Evolutionary conservation across 1,284 basidiomycete genomes (phyloP), one percentile per base, ranked within the genome.

Genomic region (Gomphus bonarii): DNA sequence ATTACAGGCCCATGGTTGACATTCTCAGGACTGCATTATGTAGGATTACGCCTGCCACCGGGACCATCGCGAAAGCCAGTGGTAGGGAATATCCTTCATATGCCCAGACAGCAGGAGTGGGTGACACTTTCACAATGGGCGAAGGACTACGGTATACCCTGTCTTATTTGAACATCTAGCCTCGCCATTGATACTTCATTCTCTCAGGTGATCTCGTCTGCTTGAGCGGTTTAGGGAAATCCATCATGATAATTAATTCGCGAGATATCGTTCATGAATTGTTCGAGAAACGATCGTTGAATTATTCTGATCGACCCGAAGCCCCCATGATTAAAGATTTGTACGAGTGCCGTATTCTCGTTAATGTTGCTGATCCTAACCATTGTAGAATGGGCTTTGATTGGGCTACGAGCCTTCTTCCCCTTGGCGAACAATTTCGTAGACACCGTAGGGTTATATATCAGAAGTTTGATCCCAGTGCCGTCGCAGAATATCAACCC

Each of bases 231-330:
- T 67, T 78, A 50, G 69, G 71, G 35, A 70, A 74, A 60, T 67
- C 71, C 1, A 69, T 77, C 62, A 61, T 79, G 50, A 67, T 79
- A 55, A 62, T 78, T 48, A 75, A 71, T 64, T 68, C 69, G 60
- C 59, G 72, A 50, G 67, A 73, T 58, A 69, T 68, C 22, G 72
- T 72, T 31, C 68, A 69, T 40, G 75, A 79, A 60, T 66, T 78
- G 28, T 63, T 79, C 35, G 76, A 78, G 51, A 76, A 72, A 63
- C 69, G 73, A 54, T 72, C 75, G 59, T 66, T 73, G 8, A 73
- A 75, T 40, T 77, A 78, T 62, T 78, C 76, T 31, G 75, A 77
- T 66, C 69, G 77, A 36, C 72, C 72, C 1, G 60, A 22, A 7
- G 30, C 62, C 33, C 43, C 40, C 10, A 55, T 55, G 54, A 6